Evolutionary conservation across 1,284 basidiomycete species (phyloP), one percentile per base, ranked within the genome.

Genomic region (Malassezia slooffiae): DNA sequence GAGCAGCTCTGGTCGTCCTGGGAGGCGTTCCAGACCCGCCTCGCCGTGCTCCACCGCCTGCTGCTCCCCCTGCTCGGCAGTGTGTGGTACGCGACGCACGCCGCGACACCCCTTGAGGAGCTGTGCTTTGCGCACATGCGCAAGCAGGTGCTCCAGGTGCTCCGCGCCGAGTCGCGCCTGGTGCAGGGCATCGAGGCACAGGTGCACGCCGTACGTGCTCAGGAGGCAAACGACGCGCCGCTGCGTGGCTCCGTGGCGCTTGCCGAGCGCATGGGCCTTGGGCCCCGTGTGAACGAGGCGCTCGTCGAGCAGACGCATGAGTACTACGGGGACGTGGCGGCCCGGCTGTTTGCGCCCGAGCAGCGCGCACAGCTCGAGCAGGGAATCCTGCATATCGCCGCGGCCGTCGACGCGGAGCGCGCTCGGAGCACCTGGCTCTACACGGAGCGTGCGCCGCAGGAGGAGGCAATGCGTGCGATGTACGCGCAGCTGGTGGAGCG

Each of bases 401-500:
- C 17, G 5, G 21, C 51, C 19, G 46, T 61, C 29, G 23, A 24
- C 11, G 31, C 59, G 29, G 61, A 63, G 41, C 29, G 41, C 28
- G 28, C 49, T 41, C 52, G 54, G 32, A 42, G 45, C 41, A 22
- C 40, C n/a, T 59, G 56, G 60, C 40, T 51, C 22, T 43, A 57
- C 21, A 30, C 49, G 23, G 47, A 43, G 19, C 34, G 44, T 0
- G 21, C 35, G 12, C 56, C 52, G 15, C 43, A 45, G 3, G 31
- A 22, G n/a, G 34, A 38, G 38, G 52, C 51, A 21, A 28, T 57
- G n/a, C 43, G 45, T 10, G 50, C 46, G 3, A 45, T 47, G 6
- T 51, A 48, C 19, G 30, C 39, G 4, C 30, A 50, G 34, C 54
- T 64, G 4, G 50, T 60, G 13, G 41, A 47, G 10, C 20, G 39